These are phyloP conservation scores for Sindora glabra DNA, from an alignment of 306 rosid genomes.

Conservation along the genomic window DNA sequence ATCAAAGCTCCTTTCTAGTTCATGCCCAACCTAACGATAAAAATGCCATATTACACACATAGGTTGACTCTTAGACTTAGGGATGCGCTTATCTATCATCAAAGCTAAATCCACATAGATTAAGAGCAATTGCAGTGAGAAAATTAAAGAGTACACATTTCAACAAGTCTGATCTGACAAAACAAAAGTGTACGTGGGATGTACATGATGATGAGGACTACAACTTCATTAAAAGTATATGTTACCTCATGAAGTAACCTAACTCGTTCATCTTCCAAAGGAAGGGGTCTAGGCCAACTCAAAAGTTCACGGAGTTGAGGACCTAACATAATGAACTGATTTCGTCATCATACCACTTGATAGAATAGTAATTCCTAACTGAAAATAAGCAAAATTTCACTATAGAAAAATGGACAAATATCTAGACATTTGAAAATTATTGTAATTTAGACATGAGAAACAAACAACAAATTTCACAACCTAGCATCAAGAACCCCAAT, in stretches of 20 bases:
- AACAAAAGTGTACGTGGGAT: not conserved
- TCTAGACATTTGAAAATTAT: not conserved
- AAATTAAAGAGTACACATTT: not conserved
- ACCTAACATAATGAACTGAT: slow-evolving; percentile 40
- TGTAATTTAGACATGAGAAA: not conserved
- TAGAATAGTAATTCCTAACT: not conserved
- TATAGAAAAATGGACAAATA: too few relatives aligned
- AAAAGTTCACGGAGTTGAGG: slow-evolving; percentile 68
- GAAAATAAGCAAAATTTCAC: not conserved
- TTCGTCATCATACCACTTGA: not conserved
- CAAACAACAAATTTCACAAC: not conserved
- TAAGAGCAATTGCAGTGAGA: not conserved
- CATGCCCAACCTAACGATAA: slow-evolving; percentile 53
- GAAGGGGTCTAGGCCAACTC: slow-evolving; percentile 92
- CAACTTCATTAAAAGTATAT: not conserved
- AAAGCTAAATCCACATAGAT: not conserved
- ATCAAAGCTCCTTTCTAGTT: slow-evolving; percentile 67
- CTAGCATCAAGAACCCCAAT: not conserved
- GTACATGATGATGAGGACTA: not conserved
- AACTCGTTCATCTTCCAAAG: slow-evolving; percentile 92
- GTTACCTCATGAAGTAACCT: slow-evolving; percentile 87
- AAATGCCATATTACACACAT: not conserved
- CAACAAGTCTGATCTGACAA: not conserved
- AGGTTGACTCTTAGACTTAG: not conserved
- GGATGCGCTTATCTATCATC: not conserved